A percentile compares a stretch with the other conserved stretches of the same genome.
These are phyloP conservation scores for Quercus parvula DNA, from an alignment of 306 rosid species.

Conservation along the genomic window DNA sequence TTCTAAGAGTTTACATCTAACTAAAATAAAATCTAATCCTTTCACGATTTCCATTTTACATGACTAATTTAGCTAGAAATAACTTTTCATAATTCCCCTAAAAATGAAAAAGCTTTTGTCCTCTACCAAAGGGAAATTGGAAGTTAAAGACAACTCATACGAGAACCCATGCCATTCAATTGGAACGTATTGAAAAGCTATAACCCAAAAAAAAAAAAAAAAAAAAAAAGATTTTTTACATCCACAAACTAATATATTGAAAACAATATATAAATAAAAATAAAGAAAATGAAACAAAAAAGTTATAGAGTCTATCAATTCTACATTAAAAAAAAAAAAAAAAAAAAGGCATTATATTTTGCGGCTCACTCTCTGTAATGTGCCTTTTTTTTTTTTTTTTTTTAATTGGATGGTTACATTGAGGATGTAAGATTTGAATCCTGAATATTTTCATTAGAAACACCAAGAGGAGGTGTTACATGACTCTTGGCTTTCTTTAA, in stretches of 20 bases:
- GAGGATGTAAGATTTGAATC: too few species aligned
- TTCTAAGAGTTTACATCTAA: too few species aligned
- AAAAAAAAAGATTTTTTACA: slow-evolving; percentile 29
- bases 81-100: neutral
- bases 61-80: neutral
- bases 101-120: neutral
- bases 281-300: neutral
- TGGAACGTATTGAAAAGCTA: slow-evolving; percentile 23
- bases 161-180: slow-evolving; percentile 39
- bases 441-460: too few species aligned
- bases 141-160: slow-evolving; percentile 51
- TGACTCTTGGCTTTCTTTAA: neutral
- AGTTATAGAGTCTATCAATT: neutral
- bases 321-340: neutral
- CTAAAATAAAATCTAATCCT: too few species aligned
- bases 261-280: neutral
- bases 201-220: slow-evolving; percentile 32
- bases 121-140: neutral
- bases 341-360: neutral
- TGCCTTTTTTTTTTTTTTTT: neutral
- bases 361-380: slow-evolving; percentile 11
- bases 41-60: too few species aligned
- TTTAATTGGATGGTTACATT: too few species aligned
- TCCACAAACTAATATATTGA: slow-evolving; percentile 22
- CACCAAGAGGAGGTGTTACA: too few species aligned